These are phyloP conservation scores for Penicillium crystallinum DNA, from an alignment of 495 filamentous ascomycete genomes.

Conservation along the genomic window DNA sequence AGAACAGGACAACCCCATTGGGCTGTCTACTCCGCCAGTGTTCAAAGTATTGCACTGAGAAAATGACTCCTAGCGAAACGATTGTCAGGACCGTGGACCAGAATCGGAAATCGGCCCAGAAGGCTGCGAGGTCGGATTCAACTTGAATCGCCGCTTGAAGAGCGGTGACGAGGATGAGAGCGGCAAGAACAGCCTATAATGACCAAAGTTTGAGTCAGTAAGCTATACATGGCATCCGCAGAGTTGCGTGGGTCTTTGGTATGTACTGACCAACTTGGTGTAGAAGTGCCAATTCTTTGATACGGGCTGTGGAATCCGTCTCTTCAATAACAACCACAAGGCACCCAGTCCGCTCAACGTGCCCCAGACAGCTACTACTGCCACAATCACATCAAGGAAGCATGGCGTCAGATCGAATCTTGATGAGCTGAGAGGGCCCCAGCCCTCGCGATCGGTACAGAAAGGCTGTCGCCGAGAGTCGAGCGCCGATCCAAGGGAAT, in stretches of 20 bases:
- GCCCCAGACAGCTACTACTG: constrained; percentile 68
- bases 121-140: constrained; percentile 59
- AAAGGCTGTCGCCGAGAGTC: constrained; percentile 54
- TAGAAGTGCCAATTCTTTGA: constrained; percentile 94
- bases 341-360: constrained; percentile 71
- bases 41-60: constrained; percentile 86
- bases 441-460: constrained; percentile 85
- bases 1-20: constrained; percentile 91
- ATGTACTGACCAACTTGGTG: constrained; percentile 68
- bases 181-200: constrained; percentile 60
- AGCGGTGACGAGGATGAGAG: constrained; percentile 60
- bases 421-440: constrained; percentile 82
- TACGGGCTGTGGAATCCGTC: constrained; percentile 54
- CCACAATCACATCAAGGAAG: constrained; percentile 84
- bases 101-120: constrained; percentile 81
- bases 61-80: constrained; percentile 73
- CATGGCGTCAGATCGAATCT: constrained; percentile 94
- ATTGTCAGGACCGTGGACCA: constrained; percentile 78
- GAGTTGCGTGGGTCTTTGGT: not conserved
- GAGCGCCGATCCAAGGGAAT: constrained; percentile 28
- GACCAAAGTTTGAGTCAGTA: constrained; percentile 20
- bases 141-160: constrained; percentile 77
- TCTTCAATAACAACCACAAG: constrained; percentile 69
- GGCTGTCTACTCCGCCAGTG: constrained; percentile 83
- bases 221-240: not conserved